Evolutionary conservation across 2,329 filamentous ascomycete species (phyloP), one percentile per base, ranked within the genome.

Genomic region (Phyllosticta paracitricarpa): DNA sequence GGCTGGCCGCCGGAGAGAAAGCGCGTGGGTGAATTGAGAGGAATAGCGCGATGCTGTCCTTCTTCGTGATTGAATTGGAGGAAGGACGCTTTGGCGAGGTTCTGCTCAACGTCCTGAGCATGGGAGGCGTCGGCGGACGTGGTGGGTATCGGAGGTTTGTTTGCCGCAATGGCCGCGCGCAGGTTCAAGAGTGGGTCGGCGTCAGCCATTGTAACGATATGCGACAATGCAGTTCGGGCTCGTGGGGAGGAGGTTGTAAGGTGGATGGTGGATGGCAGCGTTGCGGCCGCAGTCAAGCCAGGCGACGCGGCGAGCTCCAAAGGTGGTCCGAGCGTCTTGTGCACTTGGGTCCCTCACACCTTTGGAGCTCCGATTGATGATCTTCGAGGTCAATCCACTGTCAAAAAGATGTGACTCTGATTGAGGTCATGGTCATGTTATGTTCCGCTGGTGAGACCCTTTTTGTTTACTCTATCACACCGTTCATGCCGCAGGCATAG

Each of bases 111-210:
- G 66, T 87, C 84, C 67, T 88, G 82, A 59, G 80, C 77, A 26
- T 82, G 81, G 56, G 83, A 79, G 14, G 84, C 79, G 68, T 91
- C 85, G 66, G 84, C 76, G 61, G 86, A 88, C 61, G 85, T 87
- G 62, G 88, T 89, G 53, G 92, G 89, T 60, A 89, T 82, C 62
- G 92, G 88, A 57, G 85, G 76, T 68, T 81, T 83, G 68, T 81
- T 82, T 62, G 85, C 82, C 60, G 88, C 85, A 76, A 97, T 94
- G 65, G 89, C 87, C 71, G 89, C 86, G 70, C 92, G 89, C 67
- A 97, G 82, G 65, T 94, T 86, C 66, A 91, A 81, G 66, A 97
- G 86, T 57, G 92, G 85, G 71, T 97, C 91, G 68, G 77, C 75
- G 59, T 81, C 72, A 66, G 85, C 80, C 85, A 88, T 88, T 61